A percentile compares a stretch with the other conserved stretches of the same genome.
Evolutionary conservation across 306 rosid species (phyloP).

Genomic region (Alnus glutinosa): DNA sequence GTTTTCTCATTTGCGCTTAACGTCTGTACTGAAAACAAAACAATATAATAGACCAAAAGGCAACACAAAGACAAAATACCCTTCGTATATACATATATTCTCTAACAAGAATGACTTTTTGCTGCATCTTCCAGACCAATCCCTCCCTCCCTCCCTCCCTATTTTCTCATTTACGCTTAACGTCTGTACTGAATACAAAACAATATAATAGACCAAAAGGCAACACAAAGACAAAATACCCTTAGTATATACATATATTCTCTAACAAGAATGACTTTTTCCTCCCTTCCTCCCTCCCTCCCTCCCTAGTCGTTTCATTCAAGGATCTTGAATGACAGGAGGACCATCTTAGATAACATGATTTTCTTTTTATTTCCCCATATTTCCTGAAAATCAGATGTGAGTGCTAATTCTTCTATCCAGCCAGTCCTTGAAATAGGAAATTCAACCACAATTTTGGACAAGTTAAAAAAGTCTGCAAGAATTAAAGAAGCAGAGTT

Average conservation of each 20-base stretch:
- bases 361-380: background rate
- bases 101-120: background rate
- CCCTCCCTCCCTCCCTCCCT: background rate
- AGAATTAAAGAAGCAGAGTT: constrained; percentile 1
- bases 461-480: background rate
- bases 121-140: background rate
- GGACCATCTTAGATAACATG: background rate
- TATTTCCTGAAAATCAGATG: background rate
- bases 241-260: background rate
- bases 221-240: background rate
- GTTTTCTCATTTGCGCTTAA: too few relatives aligned
- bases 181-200: too few relatives aligned
- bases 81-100: background rate
- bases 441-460: constrained; percentile 8
- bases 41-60: too few relatives aligned
- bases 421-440: background rate
- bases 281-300: background rate
- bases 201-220: too few relatives aligned
- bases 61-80: background rate
- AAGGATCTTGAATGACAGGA: background rate
- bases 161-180: too few relatives aligned
- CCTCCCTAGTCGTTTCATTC: background rate
- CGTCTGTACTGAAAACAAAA: too few relatives aligned
- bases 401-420: background rate
- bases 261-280: background rate